Evolutionary conservation across 169 alveolate genomes (phyloP).

Genomic region (Babesia gibsoni): DNA sequence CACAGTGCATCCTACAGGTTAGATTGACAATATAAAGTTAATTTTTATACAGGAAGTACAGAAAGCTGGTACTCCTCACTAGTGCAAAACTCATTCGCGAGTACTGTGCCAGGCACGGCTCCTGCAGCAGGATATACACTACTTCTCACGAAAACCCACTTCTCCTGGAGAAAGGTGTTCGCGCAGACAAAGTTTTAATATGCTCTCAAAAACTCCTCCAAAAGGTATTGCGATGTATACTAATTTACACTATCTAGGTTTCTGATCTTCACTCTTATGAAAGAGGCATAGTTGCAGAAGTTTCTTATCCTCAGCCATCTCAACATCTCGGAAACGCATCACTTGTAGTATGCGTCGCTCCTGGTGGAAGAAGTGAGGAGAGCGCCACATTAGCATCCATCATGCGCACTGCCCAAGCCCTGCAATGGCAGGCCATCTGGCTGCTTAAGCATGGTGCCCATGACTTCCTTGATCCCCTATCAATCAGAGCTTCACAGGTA

Average conservation of each 20-base stretch:
- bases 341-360: slow-evolving; percentile 58
- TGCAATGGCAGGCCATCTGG: slow-evolving; percentile 67
- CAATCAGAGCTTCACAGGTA: slow-evolving; percentile 64
- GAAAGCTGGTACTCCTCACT: slow-evolving; percentile 53
- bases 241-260: not conserved
- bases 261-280: slow-evolving; percentile 48
- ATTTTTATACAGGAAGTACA: slow-evolving; percentile 36
- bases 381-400: slow-evolving; percentile 32
- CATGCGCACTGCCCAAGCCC: slow-evolving; percentile 64
- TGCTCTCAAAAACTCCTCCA: slow-evolving; percentile 50
- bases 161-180: slow-evolving; percentile 37
- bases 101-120: slow-evolving; percentile 53
- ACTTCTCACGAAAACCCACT: slow-evolving; percentile 53
- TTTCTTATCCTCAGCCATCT: slow-evolving; percentile 56
- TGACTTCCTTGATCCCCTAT: slow-evolving; percentile 60
- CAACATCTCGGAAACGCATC: slow-evolving; percentile 41
- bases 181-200: slow-evolving; percentile 43
- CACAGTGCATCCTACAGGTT: slow-evolving; percentile 61
- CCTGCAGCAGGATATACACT: slow-evolving; percentile 57
- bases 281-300: slow-evolving; percentile 61
- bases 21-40: not conserved
- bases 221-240: not conserved
- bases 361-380: slow-evolving; percentile 21
- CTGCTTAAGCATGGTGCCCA: slow-evolving; percentile 45
- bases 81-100: slow-evolving; percentile 56